Percentiles rank a stretch among this genome's conserved stretches.
Conservation (phyloP, 2,329 filamentous ascomycete genomes). For the Monilinia laxa region DNA sequence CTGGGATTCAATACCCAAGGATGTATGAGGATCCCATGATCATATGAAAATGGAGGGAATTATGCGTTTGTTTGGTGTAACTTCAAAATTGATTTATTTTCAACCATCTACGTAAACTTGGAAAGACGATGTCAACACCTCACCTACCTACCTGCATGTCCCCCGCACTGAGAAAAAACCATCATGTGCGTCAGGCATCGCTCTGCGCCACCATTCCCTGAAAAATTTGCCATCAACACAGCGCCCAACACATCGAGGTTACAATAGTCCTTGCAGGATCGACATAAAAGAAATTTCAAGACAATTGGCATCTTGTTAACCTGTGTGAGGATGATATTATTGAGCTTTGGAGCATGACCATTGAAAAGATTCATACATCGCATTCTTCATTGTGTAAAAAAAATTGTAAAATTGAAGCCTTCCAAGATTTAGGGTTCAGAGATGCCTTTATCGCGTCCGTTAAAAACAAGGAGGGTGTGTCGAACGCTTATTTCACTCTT, state of each 20-base stretch:
- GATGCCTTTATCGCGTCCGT: slow-evolving; percentile 98
- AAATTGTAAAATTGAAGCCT: slow-evolving; percentile 38
- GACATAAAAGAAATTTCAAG: neutral
- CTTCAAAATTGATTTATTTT: neutral
- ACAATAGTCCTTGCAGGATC: neutral
- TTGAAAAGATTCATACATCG: neutral
- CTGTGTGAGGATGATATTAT: neutral
- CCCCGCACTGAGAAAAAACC: neutral
- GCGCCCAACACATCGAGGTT: neutral
- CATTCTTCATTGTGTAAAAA: neutral
- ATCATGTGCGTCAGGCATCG: neutral
- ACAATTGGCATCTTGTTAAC: neutral
- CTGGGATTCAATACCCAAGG: neutral
- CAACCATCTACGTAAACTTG: neutral
- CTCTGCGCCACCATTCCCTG: neutral
- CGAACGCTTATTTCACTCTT: slow-evolving; percentile 98
- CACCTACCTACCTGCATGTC: neutral
- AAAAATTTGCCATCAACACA: no score
- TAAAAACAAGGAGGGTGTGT: slow-evolving; percentile 96
- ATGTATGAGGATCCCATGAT: neutral
- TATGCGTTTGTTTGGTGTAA: neutral
- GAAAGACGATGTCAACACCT: neutral
- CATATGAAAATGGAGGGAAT: no score
- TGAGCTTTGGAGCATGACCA: slow-evolving; percentile 1
- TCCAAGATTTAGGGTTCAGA: slow-evolving; percentile 74